A percentile compares a stretch with the other conserved stretches of the same genome.
phyloP scores from a whole-genome alignment of 2,329 filamentous ascomycete genomes.

The Fusarium sp. region DNA sequence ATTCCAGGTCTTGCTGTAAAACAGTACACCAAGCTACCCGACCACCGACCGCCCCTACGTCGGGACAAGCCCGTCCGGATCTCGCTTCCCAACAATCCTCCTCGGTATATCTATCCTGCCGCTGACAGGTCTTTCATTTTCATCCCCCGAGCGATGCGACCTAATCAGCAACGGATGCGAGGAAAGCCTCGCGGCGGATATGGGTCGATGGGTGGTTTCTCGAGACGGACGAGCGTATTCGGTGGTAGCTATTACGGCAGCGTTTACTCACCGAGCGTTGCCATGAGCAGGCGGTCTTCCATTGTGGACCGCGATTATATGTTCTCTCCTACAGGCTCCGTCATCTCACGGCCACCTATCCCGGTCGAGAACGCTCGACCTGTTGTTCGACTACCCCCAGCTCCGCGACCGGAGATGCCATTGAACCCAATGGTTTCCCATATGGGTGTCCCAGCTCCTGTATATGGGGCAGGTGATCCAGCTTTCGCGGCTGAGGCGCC shows the following conservation, averaged over 20 bases:
- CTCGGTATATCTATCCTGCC: slow-evolving; percentile 92
- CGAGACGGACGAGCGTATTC: slow-evolving; percentile 87
- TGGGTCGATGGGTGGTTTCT: slow-evolving; percentile 74
- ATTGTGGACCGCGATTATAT: slow-evolving; percentile 75
- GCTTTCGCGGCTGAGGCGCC: slow-evolving; percentile 32
- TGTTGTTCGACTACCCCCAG: slow-evolving; percentile 85
- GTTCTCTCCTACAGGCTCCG: slow-evolving; percentile 84
- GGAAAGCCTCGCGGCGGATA: slow-evolving; percentile 80
- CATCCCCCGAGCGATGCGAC: slow-evolving; percentile 91
- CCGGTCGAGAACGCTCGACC: slow-evolving; percentile 74
- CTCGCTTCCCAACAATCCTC: slow-evolving; percentile 82
- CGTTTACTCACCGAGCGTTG: slow-evolving; percentile 85
- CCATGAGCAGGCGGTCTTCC: slow-evolving; percentile 92
- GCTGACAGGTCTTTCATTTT: slow-evolving; percentile 96
- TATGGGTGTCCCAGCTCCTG: slow-evolving; percentile 10
- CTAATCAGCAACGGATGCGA: slow-evolving; percentile 83
- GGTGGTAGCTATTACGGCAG: slow-evolving; percentile 78
- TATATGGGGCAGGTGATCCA: slow-evolving; percentile 33
- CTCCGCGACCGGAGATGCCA: slow-evolving; percentile 53
- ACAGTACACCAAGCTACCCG: slow-evolving; percentile 92
- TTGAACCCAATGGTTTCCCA: slow-evolving; percentile 36
- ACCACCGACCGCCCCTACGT: slow-evolving; percentile 92
- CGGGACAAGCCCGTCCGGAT: slow-evolving; percentile 97
- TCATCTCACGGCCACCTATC: slow-evolving; percentile 76
- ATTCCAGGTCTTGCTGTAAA: slow-evolving; percentile 85